A percentile compares a stretch with the other conserved stretches of the same genome.
Evolutionary conservation across 768 basidiomycete genomes (phyloP).

Genomic region (Suillus weaverae): DNA sequence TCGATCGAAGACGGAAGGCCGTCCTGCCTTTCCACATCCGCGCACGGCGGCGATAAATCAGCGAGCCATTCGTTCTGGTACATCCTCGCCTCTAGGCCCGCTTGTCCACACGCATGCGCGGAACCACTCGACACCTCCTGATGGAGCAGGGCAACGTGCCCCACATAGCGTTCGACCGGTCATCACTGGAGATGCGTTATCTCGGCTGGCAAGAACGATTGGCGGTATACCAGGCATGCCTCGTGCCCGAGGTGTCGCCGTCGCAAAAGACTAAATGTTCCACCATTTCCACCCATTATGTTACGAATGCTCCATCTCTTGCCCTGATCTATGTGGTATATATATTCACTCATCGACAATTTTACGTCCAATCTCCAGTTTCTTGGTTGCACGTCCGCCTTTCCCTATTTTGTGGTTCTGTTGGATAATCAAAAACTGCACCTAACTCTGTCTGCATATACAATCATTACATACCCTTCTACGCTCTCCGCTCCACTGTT

Average conservation of each 20-base stretch:
- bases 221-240: constrained; percentile 36
- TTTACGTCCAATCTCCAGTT: constrained; percentile 1
- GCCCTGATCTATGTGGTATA: constrained; percentile 14
- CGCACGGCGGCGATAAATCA: constrained; percentile 23
- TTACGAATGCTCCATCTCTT: neutral
- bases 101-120: constrained; percentile 43
- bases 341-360: constrained; percentile 13
- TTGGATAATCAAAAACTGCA: constrained; percentile 19
- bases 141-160: constrained; percentile 38
- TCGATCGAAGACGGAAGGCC: constrained; percentile 59
- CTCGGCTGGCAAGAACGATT: constrained; percentile 62
- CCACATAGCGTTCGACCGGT: constrained; percentile 60
- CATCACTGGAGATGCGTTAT: constrained; percentile 70
- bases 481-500: constrained; percentile 13
- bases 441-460: constrained; percentile 16
- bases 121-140: constrained; percentile 67
- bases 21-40: constrained; percentile 35
- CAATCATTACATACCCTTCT: constrained; percentile 22
- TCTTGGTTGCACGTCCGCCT: constrained; percentile 10
- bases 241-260: constrained; percentile 27
- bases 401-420: constrained; percentile 5
- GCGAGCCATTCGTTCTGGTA: constrained; percentile 44
- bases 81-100: constrained; percentile 44
- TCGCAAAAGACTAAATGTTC: constrained; percentile 23
- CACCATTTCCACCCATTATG: constrained; percentile 23